Evolutionary conservation across 805 yeast species (phyloP), one percentile per base, ranked within the genome.

Genomic region (Saturnispora mendoncae): DNA sequence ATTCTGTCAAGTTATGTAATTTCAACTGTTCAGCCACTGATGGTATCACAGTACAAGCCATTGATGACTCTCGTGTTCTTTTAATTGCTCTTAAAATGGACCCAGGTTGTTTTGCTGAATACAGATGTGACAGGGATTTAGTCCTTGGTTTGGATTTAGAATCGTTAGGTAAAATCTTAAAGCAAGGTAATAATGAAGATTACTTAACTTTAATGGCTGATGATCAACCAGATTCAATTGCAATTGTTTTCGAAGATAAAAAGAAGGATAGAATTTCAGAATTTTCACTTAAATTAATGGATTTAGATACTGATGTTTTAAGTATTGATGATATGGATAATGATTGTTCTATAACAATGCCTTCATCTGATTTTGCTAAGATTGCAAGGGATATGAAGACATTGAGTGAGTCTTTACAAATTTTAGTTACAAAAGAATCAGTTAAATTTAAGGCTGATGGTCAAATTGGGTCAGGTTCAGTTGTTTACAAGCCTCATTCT

Each of bases 1-100:
- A 92, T 59, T 81, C 94, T 57, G 96, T 92, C 48, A 85, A 84
- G 56, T 74, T 88, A 54, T 92, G 97, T 69, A 92, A 92, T 72
- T 85, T 92, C 72, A 92, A 87, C 69, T 92, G 97, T 68, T 78
- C 94, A n/a, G 92, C 84, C 62, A 75, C 78, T 48, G 51, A 55
- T 18, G 98, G 98, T 51, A 81, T 92, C 56, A 82, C 94, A 9
- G 90, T 94, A 18, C 97, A 92, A 69, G 97, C 98, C 21, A 92
- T 92, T 52, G 98, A 92, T 65, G 94, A 87, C 60, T 87, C 98
- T 21, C 85, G 97, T 71, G 96, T 92, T 45, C 74, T 88, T 49
- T 73, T 92, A 50, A 95, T 90, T 31, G 83, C 95, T 17, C 69
- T 92, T 48, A 76, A 84, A 53, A 81, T 92, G 51, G 95, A 94